phyloP scores from a whole-genome alignment of 1,284 basidiomycete genomes.

The Pyrrhoderma noxium region DNA sequence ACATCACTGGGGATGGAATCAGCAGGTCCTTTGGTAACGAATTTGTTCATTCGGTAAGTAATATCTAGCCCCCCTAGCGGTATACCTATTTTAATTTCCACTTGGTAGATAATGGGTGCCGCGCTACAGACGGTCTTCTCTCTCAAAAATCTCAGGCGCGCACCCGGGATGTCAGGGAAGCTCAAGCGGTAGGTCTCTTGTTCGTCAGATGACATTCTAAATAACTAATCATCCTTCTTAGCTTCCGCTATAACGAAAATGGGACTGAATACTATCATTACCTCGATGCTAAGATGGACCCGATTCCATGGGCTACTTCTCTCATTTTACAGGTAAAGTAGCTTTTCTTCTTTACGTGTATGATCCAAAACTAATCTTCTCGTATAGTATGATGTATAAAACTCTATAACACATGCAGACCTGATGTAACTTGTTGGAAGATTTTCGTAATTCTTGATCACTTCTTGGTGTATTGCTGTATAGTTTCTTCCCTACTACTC shows the following conservation, averaged over 20 bases:
- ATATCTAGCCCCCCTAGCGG: neutral
- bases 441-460: too few relatives aligned
- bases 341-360: neutral
- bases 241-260: slow-evolving; percentile 28
- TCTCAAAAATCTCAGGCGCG: slow-evolving; percentile 43
- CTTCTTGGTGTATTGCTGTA: too few relatives aligned
- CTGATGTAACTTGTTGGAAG: too few relatives aligned
- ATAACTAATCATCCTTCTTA: slow-evolving; percentile 11
- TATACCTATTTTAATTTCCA: neutral
- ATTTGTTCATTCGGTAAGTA: slow-evolving; percentile 15
- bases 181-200: slow-evolving; percentile 35
- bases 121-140: slow-evolving; percentile 44
- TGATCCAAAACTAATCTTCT: neutral
- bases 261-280: slow-evolving; percentile 37
- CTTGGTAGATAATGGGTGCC: slow-evolving; percentile 34
- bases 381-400: slow-evolving; percentile 9
- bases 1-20: slow-evolving; percentile 47
- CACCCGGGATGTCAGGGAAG: slow-evolving; percentile 43
- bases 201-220: slow-evolving; percentile 20
- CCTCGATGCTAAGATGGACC: slow-evolving; percentile 35
- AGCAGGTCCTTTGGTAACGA: slow-evolving; percentile 51
- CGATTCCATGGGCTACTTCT: slow-evolving; percentile 45
- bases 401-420: too few relatives aligned
- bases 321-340: slow-evolving; percentile 38
- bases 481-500: too few relatives aligned